Conservation (phyloP, 352 stramenopile species). For the Stramenopiles sp. region DNA sequence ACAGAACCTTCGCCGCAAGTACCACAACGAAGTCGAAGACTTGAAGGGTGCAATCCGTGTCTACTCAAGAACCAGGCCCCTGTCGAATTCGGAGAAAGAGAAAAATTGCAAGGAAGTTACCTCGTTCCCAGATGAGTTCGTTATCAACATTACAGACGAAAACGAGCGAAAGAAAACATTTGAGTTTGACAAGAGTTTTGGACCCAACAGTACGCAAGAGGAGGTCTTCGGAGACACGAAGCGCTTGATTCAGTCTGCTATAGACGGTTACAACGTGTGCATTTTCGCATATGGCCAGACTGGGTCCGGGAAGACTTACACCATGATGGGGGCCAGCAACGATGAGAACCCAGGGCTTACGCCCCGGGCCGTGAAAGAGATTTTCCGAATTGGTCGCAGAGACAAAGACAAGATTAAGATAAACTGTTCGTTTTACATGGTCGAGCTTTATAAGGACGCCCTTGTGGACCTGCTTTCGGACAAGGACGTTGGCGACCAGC, state of each 20-base stretch:
- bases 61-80: slow-evolving; percentile 66
- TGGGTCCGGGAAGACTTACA: slow-evolving; percentile 74
- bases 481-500: slow-evolving; percentile 9
- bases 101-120: slow-evolving; percentile 36
- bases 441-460: slow-evolving; percentile 75
- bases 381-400: slow-evolving; percentile 32
- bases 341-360: slow-evolving; percentile 57
- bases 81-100: slow-evolving; percentile 59
- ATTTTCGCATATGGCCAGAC: slow-evolving; percentile 83
- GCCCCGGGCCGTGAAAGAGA: slow-evolving; percentile 51
- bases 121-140: slow-evolving; percentile 40
- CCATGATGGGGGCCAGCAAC: slow-evolving; percentile 72
- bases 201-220: slow-evolving; percentile 36
- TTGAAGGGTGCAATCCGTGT: slow-evolving; percentile 85
- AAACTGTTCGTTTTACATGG: slow-evolving; percentile 57
- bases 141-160: too few relatives aligned
- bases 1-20: slow-evolving; percentile 32
- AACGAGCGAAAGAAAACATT: slow-evolving; percentile 52
- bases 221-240: slow-evolving; percentile 76
- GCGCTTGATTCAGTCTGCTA: slow-evolving; percentile 57
- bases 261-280: slow-evolving; percentile 64
- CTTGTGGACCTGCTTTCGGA: slow-evolving; percentile 54
- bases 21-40: slow-evolving; percentile 84
- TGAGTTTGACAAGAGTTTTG: slow-evolving; percentile 65
- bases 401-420: slow-evolving; percentile 32